phyloP scores from a whole-genome alignment of 768 basidiomycete species.

The Strobilomyces confusus region DNA sequence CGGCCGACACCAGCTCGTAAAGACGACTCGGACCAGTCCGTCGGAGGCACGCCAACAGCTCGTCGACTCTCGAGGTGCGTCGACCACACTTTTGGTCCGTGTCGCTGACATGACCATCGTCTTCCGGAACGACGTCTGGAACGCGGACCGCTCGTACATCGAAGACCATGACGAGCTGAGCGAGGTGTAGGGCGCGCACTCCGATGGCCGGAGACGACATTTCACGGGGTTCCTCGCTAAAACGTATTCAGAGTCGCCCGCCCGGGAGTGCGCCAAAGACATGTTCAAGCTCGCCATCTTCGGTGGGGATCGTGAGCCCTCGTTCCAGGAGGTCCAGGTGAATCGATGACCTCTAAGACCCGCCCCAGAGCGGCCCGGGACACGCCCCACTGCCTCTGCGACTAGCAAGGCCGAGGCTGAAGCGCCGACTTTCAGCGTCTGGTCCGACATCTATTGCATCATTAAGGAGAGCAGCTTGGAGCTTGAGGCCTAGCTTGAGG shows the following conservation, averaged over 20 bases:
- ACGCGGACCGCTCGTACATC: not conserved
- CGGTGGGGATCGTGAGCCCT: constrained; percentile 8
- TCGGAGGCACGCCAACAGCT: constrained; percentile 6
- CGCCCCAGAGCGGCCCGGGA: constrained; percentile 1
- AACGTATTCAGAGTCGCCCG: no score
- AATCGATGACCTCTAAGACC: constrained; percentile 1
- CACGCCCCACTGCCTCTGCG: constrained; percentile 8
- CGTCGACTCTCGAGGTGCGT: constrained; percentile 7
- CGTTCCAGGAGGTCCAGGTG: constrained; percentile 4
- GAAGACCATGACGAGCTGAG: constrained; percentile 1
- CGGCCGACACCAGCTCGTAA: not conserved
- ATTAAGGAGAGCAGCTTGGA: constrained; percentile 13
- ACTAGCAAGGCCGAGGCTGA: no score
- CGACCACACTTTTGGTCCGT: constrained; percentile 2
- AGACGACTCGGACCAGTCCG: not conserved
- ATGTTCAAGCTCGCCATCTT: constrained; percentile 8
- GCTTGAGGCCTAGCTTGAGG: constrained; percentile 9
- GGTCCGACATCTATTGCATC: constrained; percentile 11
- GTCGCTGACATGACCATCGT: constrained; percentile 6
- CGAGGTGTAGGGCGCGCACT: constrained; percentile 1
- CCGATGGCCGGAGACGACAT: not conserved
- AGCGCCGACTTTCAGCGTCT: constrained; percentile 7
- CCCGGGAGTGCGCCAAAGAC: constrained; percentile 8
- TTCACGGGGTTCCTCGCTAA: constrained; percentile 8
- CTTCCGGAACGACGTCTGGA: constrained; percentile 5